These are phyloP conservation scores for Fusarium palustre DNA, from an alignment of 2,329 filamentous ascomycete species.

Conservation along the genomic window DNA sequence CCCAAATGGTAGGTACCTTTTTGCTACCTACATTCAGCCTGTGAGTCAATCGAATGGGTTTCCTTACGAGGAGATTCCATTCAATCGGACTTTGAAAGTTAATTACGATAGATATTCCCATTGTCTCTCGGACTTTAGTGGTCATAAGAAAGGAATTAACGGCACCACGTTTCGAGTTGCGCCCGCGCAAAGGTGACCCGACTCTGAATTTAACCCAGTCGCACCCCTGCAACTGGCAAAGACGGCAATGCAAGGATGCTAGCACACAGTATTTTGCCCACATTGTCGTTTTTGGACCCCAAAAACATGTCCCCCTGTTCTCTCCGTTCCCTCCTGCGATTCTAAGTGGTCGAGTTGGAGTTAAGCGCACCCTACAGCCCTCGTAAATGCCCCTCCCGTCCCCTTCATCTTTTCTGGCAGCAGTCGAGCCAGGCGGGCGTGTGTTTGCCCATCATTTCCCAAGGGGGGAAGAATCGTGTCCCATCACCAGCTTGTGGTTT, in stretches of 20 bases:
- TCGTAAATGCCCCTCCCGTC: conserved; percentile 30
- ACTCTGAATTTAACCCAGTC: conserved; percentile 26
- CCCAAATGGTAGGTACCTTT: background rate
- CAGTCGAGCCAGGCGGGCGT: conserved; percentile 13
- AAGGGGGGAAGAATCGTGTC: conserved; percentile 13
- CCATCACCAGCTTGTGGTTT: conserved; percentile 10
- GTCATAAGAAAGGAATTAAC: conserved; percentile 1
- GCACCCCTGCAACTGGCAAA: background rate
- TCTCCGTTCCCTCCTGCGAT: background rate
- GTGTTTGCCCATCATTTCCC: conserved; percentile 24
- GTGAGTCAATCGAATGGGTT: background rate
- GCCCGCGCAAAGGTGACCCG: background rate
- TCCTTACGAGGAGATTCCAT: background rate
- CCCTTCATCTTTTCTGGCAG: conserved; percentile 36
- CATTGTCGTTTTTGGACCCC: conserved; percentile 11
- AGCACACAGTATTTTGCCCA: conserved; percentile 13
- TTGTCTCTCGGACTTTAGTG: conserved; percentile 18
- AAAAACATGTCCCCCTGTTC: conserved; percentile 19
- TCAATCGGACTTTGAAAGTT: background rate
- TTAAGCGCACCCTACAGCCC: conserved; percentile 23
- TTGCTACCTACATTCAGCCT: background rate
- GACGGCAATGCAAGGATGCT: no score
- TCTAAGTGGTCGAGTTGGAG: no score
- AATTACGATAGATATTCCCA: background rate
- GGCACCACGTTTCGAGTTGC: conserved; percentile 21